Evolutionary conservation across 1,284 basidiomycete genomes (phyloP).

Genomic region (Trichosporon asahii): DNA sequence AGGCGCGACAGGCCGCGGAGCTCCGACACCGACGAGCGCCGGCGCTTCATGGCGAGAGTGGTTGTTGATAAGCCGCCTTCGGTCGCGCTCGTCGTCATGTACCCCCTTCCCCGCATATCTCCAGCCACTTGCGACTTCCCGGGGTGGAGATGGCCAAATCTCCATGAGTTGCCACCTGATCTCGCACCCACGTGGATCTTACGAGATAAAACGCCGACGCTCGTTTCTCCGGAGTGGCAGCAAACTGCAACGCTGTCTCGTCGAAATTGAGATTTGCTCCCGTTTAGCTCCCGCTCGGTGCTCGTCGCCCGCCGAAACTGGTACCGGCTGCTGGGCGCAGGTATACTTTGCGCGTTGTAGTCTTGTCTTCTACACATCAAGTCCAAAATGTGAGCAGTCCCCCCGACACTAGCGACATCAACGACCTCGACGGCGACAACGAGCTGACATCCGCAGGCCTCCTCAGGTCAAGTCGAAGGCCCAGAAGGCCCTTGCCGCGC

Average conservation of each 20-base stretch:
- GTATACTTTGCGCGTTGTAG: neutral
- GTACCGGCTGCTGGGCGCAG: neutral
- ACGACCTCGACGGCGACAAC: neutral
- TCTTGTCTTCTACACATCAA: slow-evolving; percentile 5
- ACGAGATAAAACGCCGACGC: neutral
- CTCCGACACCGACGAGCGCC: neutral
- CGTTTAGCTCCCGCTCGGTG: neutral
- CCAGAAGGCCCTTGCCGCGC: slow-evolving; percentile 53
- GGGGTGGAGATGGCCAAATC: neutral
- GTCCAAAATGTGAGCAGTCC: slow-evolving; percentile 10
- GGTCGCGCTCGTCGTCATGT: neutral
- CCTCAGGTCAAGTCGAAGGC: slow-evolving; percentile 52
- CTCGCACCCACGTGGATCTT: too few species aligned
- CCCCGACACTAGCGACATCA: neutral
- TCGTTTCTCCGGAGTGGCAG: too few species aligned
- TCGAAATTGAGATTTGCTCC: neutral
- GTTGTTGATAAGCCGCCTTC: neutral
- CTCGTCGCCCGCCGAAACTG: neutral
- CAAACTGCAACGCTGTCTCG: neutral
- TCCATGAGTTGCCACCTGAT: neutral
- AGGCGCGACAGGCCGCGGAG: slow-evolving; percentile 24
- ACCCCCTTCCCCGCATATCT: neutral
- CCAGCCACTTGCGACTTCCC: neutral
- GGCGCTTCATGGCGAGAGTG: slow-evolving; percentile 1
- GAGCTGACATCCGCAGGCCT: slow-evolving; percentile 26